These are phyloP conservation scores for Nepenthes gracilis DNA, from an alignment of 148 eudicot species.

Conservation along the genomic window DNA sequence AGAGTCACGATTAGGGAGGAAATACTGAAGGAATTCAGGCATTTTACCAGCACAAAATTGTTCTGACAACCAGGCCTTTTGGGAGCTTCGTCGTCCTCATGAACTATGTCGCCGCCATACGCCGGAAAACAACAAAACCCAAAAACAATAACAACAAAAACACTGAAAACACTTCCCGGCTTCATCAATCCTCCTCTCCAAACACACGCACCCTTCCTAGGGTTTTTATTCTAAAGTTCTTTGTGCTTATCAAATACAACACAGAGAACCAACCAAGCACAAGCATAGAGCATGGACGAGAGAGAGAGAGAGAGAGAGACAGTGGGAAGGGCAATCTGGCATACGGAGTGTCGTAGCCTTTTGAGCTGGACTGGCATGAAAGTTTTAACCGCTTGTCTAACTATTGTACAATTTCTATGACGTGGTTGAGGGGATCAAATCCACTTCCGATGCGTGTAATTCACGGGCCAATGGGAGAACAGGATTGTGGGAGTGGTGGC, in stretches of 20 bases:
- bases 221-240: not conserved
- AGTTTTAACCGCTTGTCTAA: not conserved
- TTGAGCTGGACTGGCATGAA: not conserved
- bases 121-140: conserved; percentile 12
- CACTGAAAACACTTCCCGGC: conserved; percentile 5
- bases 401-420: not conserved
- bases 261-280: not conserved
- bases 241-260: not conserved
- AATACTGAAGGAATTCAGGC: no score
- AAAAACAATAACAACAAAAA: conserved; percentile 2
- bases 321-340: not conserved
- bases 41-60: conserved; percentile 64
- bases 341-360: not conserved
- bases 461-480: not conserved
- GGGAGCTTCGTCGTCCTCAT: conserved; percentile 70
- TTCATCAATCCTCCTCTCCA: not conserved
- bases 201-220: not conserved
- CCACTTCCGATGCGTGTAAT: not conserved
- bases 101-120: conserved; percentile 78
- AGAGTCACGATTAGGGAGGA: not conserved
- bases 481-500: not conserved
- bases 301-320: conserved; percentile 2
- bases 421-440: not conserved
- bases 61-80: conserved; percentile 75
- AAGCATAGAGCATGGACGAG: not conserved